phyloP scores from a whole-genome alignment of 768 basidiomycete genomes.

The Xanthoconium purpureum region DNA sequence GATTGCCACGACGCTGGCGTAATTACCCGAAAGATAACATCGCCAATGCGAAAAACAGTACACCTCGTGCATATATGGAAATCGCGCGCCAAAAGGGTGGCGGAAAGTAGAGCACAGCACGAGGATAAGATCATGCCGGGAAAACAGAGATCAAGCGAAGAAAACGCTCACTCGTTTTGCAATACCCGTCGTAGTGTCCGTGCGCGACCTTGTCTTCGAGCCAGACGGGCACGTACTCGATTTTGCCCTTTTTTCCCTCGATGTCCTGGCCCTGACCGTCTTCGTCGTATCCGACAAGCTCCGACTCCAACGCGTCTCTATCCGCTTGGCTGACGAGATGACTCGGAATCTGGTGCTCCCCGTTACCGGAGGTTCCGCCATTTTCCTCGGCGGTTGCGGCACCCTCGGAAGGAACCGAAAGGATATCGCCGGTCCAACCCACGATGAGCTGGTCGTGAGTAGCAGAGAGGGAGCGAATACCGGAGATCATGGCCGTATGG shows the following conservation, averaged over 20 bases:
- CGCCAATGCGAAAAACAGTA: slow-evolving; percentile 2
- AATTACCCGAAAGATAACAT: neutral
- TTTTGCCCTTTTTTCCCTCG: slow-evolving; percentile 43
- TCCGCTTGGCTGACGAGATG: slow-evolving; percentile 58
- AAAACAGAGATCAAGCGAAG: neutral
- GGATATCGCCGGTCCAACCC: slow-evolving; percentile 92
- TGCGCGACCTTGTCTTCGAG: slow-evolving; percentile 85
- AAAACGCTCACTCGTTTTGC: slow-evolving; percentile 81
- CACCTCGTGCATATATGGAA: slow-evolving; percentile 12
- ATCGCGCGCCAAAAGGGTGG: slow-evolving; percentile 4
- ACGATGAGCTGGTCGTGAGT: slow-evolving; percentile 90
- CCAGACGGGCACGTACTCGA: slow-evolving; percentile 87
- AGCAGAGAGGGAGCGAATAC: slow-evolving; percentile 77
- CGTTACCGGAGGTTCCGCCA: neutral
- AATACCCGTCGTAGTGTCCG: slow-evolving; percentile 96
- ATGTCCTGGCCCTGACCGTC: slow-evolving; percentile 47
- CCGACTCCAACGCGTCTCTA: slow-evolving; percentile 59
- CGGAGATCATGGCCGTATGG: slow-evolving; percentile 93
- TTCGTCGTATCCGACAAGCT: slow-evolving; percentile 55
- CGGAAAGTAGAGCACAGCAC: neutral
- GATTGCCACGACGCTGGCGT: neutral
- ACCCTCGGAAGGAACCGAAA: slow-evolving; percentile 40
- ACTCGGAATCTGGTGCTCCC: slow-evolving; percentile 42
- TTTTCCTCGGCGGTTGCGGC: slow-evolving; percentile 28
- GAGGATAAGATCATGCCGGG: slow-evolving; percentile 9